A percentile compares a stretch with the other conserved stretches of the same genome.
These are phyloP conservation scores for Colletotrichum scovillei DNA, from an alignment of 2,329 filamentous ascomycete species.

Conservation along the genomic window DNA sequence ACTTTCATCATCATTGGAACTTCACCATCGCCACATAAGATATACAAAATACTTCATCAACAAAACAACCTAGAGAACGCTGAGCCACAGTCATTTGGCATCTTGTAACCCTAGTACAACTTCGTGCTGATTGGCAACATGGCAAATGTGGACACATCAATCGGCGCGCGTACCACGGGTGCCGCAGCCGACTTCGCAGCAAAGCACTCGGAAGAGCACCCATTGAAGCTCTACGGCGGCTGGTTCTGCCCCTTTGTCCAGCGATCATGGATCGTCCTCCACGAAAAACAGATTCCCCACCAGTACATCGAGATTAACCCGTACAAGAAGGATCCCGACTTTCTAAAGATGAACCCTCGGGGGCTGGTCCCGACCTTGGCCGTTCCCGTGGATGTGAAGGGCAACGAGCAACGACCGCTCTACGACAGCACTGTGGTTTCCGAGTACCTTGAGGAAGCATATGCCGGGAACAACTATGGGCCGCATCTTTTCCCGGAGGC, in stretches of 20 bases:
- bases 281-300: constrained; percentile 79
- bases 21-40: not conserved
- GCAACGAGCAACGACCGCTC: constrained; percentile 63
- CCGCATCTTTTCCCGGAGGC: constrained; percentile 68
- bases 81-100: too few relatives aligned
- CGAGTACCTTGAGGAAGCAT: constrained; percentile 82
- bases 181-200: constrained; percentile 60
- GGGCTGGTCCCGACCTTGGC: constrained; percentile 79
- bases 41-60: not conserved
- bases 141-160: constrained; percentile 59
- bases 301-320: constrained; percentile 85
- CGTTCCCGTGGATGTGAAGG: constrained; percentile 50
- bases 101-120: not conserved
- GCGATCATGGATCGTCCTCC: constrained; percentile 77
- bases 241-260: constrained; percentile 83
- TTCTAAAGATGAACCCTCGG: constrained; percentile 78
- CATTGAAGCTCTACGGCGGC: constrained; percentile 75
- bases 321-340: constrained; percentile 76
- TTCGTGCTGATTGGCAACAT: constrained; percentile 42
- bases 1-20: not conserved
- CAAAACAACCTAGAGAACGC: too few relatives aligned
- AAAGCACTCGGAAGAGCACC: constrained; percentile 57
- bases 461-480: constrained; percentile 57
- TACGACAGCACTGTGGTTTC: constrained; percentile 80
- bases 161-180: constrained; percentile 60